A percentile compares a stretch with the other conserved stretches of the same genome.
phyloP scores from a whole-genome alignment of 257 asterid genomes.

The Jaltomata sinuosa region DNA sequence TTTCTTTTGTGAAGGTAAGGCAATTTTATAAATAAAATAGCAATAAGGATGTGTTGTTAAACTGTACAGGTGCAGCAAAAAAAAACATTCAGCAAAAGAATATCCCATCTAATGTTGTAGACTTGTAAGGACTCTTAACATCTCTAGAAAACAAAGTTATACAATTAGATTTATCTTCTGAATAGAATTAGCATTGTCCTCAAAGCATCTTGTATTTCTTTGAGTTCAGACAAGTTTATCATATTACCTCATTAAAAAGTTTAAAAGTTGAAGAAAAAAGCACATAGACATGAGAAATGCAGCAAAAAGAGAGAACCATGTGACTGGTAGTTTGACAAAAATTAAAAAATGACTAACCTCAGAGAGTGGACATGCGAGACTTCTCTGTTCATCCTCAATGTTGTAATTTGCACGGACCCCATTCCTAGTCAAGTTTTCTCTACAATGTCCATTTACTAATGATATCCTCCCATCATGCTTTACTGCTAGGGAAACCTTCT shows the following conservation, averaged over 20 bases:
- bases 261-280: background rate
- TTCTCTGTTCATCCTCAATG: conserved; percentile 35
- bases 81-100: background rate
- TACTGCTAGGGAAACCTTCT: conserved; percentile 42
- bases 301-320: background rate
- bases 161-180: background rate
- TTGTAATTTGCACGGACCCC: conserved; percentile 17
- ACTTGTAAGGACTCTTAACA: background rate
- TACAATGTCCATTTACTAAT: conserved; percentile 31
- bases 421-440: conserved; percentile 25
- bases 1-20: background rate
- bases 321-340: background rate
- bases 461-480: conserved; percentile 52
- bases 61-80: background rate
- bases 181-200: background rate
- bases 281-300: background rate
- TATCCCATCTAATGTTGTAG: background rate
- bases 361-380: conserved; percentile 43
- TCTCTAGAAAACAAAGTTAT: background rate
- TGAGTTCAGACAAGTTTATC: background rate
- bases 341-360: conserved; percentile 47
- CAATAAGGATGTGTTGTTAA: background rate
- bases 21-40: background rate
- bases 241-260: background rate
- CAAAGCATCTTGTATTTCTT: background rate